A percentile compares a stretch with the other conserved stretches of the same genome.
Conservation (phyloP, 2,329 filamentous ascomycete species). For the Venturia effusa region DNA sequence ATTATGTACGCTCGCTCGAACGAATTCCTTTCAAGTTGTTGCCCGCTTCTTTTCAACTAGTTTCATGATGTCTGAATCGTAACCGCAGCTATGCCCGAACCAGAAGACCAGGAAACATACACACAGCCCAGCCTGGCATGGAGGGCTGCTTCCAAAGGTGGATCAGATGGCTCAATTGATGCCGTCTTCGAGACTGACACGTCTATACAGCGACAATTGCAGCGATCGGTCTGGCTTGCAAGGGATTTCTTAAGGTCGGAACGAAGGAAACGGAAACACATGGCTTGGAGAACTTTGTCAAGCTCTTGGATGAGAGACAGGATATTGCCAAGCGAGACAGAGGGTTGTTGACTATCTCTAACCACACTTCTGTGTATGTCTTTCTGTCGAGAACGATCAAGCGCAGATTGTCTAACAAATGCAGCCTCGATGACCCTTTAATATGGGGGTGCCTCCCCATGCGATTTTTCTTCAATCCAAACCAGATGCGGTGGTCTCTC, state of each 20-base stretch:
- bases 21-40: neutral
- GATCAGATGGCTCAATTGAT: neutral
- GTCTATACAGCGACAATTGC: slow-evolving; percentile 64
- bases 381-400: neutral
- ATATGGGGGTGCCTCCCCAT: slow-evolving; percentile 85
- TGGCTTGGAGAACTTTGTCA: slow-evolving; percentile 65
- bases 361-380: slow-evolving; percentile 80
- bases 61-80: neutral
- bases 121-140: slow-evolving; percentile 30
- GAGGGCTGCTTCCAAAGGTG: slow-evolving; percentile 42
- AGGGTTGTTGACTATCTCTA: slow-evolving; percentile 81
- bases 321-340: slow-evolving; percentile 55
- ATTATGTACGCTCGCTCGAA: neutral
- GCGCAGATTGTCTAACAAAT: slow-evolving; percentile 9
- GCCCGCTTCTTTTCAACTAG: neutral
- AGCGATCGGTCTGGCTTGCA: slow-evolving; percentile 57
- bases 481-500: slow-evolving; percentile 76
- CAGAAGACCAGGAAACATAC: neutral
- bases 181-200: neutral
- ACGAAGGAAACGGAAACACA: slow-evolving; percentile 60
- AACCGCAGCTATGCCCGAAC: neutral
- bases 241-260: slow-evolving; percentile 63
- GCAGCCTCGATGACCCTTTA: slow-evolving; percentile 82
- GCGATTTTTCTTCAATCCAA: slow-evolving; percentile 50
- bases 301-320: slow-evolving; percentile 61